Evolutionary conservation across 1,284 basidiomycete species (phyloP), one percentile per base, ranked within the genome.

Genomic region (Malassezia psittaci): DNA sequence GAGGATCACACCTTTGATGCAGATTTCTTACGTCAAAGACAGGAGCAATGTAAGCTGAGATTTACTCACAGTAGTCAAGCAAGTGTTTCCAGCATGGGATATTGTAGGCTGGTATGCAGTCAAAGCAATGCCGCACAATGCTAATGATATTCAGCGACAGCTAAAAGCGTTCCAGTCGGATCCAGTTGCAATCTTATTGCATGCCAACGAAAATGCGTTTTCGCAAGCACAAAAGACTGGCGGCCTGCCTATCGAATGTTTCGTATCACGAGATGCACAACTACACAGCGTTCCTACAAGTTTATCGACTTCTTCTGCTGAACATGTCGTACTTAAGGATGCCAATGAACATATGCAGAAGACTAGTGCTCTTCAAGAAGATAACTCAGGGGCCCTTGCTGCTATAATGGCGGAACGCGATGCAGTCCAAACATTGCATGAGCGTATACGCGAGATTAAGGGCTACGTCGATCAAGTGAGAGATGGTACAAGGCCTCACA

Each of bases 341-440:
- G 11, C 70, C 93, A 21, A 46, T 11, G 24, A 21, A 10, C 10
- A 32, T 12, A 49, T 44, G 5, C 29, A 21, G 24, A 29, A 38
- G 37, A 50, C 42, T 21, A 34, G 45, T 35, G 49, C 37, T 0
- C 5, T 19, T 29, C 38, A 48, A 1, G 45, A 8, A n/a, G 44
- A 40, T 5, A n/a, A 11, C 1, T 15, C 5, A 15, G 36, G 12
- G 8, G 90, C 91, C 74, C 83, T 91, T 62, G 85, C 87, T 0
- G 85, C 88, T 76, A 77, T 96, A 43, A 84, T 86, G 48, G 86
- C 88, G 4, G 90, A 96, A 76, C 81, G 89, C 60, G 88, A 89
- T 48, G 90, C 91, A 9, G 85, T 96, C 49, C 85, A 88, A 68
- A 94, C 94, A 89, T 79, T 96, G 56, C 83, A 90, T 64, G 88